Conservation (phyloP, 305 asterid species). For the Lippia alba region DNA sequence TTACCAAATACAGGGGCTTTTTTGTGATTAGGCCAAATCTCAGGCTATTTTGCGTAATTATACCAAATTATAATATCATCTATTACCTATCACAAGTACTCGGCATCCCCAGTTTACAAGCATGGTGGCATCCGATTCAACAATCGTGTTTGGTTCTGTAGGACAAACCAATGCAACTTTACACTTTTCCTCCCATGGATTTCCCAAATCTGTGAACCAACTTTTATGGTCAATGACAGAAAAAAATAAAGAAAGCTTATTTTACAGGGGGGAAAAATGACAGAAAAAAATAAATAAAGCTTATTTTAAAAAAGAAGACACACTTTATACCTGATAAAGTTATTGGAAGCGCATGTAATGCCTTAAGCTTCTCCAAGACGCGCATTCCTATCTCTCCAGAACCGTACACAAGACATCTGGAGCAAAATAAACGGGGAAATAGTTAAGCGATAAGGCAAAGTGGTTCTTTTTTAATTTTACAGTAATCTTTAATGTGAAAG, state of each 20-base stretch:
- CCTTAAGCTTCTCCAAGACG: constrained; percentile 95
- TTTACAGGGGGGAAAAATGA: too few species aligned
- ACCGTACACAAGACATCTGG: constrained; percentile 97
- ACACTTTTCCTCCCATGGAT: constrained; percentile 97
- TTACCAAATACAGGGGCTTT: too few species aligned
- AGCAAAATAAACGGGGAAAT: constrained; percentile 35
- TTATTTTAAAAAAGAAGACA: neutral
- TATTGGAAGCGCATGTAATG: constrained; percentile 88
- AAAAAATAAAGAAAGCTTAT: too few species aligned
- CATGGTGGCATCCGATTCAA: constrained; percentile 87
- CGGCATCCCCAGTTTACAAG: constrained; percentile 89
- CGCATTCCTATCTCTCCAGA: constrained; percentile 98
- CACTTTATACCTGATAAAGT: constrained; percentile 79
- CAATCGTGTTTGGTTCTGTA: constrained; percentile 87
- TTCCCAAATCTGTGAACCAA: constrained; percentile 76
- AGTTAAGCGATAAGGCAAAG: neutral
- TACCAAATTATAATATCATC: too few species aligned
- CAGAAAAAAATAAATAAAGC: too few species aligned
- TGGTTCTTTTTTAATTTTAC: constrained; percentile 18
- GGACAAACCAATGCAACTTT: constrained; percentile 98
- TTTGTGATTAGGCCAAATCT: too few species aligned
- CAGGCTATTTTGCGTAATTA: too few species aligned
- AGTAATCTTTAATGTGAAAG: constrained; percentile 7
- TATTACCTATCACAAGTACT: constrained; percentile 90
- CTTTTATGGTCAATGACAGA: neutral